Evolutionary conservation across 2,329 filamentous ascomycete genomes (phyloP).

Genomic region (Colletotrichum scovillei): DNA sequence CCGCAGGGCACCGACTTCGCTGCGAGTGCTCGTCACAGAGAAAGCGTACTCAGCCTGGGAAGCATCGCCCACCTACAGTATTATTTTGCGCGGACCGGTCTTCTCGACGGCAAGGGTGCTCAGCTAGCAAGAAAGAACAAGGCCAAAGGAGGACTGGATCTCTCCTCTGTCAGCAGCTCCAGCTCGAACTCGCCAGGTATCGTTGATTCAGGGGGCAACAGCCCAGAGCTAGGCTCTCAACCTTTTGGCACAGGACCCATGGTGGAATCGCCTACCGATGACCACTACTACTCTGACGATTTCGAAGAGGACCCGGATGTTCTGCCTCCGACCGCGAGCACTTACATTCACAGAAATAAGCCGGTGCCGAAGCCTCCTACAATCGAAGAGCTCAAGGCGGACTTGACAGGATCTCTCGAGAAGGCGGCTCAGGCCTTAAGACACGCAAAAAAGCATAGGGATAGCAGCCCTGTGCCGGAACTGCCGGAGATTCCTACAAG

Average conservation of each 20-base stretch:
- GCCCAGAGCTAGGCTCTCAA: constrained; percentile 63
- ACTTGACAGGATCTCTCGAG: constrained; percentile 74
- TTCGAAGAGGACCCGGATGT: constrained; percentile 80
- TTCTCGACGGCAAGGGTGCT: constrained; percentile 93
- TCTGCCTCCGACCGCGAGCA: constrained; percentile 97
- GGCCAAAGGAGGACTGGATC: constrained; percentile 68
- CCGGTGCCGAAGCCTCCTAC: constrained; percentile 87
- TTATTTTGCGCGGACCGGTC: constrained; percentile 94
- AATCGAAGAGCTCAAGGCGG: constrained; percentile 77
- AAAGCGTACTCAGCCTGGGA: constrained; percentile 95
- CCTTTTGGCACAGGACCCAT: constrained; percentile 50
- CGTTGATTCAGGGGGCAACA: constrained; percentile 64
- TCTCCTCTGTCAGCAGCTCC: constrained; percentile 57
- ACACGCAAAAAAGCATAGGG: constrained; percentile 61
- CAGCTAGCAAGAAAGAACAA: constrained; percentile 81
- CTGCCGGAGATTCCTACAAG: constrained; percentile 6
- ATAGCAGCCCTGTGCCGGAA: constrained; percentile 12
- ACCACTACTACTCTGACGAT: constrained; percentile 66
- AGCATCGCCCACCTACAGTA: constrained; percentile 98
- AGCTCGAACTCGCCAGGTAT: constrained; percentile 50
- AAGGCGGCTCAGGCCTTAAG: constrained; percentile 76
- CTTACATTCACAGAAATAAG: constrained; percentile 88
- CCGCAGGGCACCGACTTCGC: constrained; percentile 91
- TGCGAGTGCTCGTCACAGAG: constrained; percentile 86
- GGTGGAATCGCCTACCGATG: constrained; percentile 61